phyloP scores from a whole-genome alignment of 345 rosid species.

The Abelmoschus esculentus region DNA sequence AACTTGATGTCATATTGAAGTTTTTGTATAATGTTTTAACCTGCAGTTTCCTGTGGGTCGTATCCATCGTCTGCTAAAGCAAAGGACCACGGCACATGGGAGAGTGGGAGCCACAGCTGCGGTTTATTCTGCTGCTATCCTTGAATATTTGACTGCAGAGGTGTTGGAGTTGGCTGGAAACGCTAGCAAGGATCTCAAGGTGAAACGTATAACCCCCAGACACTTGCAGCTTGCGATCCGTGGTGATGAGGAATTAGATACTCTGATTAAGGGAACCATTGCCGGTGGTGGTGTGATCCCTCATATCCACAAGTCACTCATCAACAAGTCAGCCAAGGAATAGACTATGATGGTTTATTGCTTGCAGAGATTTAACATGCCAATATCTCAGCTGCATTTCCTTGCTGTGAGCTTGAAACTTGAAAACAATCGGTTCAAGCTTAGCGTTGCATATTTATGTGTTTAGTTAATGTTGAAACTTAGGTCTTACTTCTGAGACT shows the following conservation, averaged over 20 bases:
- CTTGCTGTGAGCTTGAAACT: not conserved
- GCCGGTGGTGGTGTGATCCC: slow-evolving; percentile 50
- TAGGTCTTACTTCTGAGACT: not conserved
- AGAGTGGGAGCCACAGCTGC: slow-evolving; percentile 74
- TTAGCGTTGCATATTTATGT: not conserved
- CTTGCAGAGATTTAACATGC: not conserved
- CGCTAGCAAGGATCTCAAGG: slow-evolving; percentile 69
- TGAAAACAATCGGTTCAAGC: not conserved
- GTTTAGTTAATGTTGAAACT: not conserved
- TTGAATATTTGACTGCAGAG: slow-evolving; percentile 64
- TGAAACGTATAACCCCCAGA: slow-evolving; percentile 61
- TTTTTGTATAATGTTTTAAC: not conserved
- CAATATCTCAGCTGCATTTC: not conserved
- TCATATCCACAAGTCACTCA: slow-evolving; percentile 71
- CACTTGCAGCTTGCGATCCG: slow-evolving; percentile 66
- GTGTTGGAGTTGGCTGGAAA: slow-evolving; percentile 68
- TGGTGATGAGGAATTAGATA: slow-evolving; percentile 68
- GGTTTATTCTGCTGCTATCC: slow-evolving; percentile 58
- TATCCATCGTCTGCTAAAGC: slow-evolving; percentile 51
- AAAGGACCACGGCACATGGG: slow-evolving; percentile 61
- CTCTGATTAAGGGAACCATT: slow-evolving; percentile 71
- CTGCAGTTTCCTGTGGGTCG: slow-evolving; percentile 72
- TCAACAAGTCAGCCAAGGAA: slow-evolving; percentile 60
- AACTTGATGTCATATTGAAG: not conserved
- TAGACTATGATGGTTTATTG: slow-evolving; percentile 4